phyloP scores from a whole-genome alignment of 805 yeast genomes.

The Isabelozyma heimii region DNA sequence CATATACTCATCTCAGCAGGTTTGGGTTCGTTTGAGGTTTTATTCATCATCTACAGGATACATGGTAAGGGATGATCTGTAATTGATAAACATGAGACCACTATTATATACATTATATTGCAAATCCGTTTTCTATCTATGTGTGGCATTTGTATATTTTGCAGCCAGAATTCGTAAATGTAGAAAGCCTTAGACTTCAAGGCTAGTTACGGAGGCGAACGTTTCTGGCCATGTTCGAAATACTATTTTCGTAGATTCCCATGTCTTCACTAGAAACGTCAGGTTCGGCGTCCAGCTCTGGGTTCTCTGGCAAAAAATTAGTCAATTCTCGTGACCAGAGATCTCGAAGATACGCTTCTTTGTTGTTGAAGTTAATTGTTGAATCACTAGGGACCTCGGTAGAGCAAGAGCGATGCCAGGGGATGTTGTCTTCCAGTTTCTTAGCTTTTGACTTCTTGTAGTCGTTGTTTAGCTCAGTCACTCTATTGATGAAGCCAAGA shows the following conservation, averaged over 20 bases:
- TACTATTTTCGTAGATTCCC: conserved; percentile 6
- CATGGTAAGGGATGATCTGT: too few species aligned
- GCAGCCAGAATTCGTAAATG: too few species aligned
- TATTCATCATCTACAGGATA: too few species aligned
- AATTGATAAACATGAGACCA: too few species aligned
- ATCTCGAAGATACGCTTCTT: conserved; percentile 6
- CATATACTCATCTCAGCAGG: too few species aligned
- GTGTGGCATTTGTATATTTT: too few species aligned
- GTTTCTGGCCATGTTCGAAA: conserved; percentile 7
- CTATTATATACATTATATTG: too few species aligned
- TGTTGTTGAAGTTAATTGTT: conserved; percentile 4
- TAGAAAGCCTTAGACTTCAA: too few species aligned
- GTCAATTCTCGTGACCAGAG: conserved; percentile 12
- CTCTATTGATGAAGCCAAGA: conserved; percentile 24
- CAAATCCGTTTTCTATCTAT: background rate
- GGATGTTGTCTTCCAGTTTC: background rate
- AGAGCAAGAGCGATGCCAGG: background rate
- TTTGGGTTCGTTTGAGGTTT: too few species aligned
- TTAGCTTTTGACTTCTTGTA: conserved; percentile 1
- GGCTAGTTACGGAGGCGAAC: conserved; percentile 3
- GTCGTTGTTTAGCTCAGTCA: background rate
- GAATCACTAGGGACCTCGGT: background rate
- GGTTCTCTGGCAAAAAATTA: background rate
- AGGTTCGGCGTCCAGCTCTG: background rate
- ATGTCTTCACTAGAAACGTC: conserved; percentile 3